phyloP scores from a whole-genome alignment of 805 yeast species.

The Hanseniaspora pseudoguilliermondii region DNA sequence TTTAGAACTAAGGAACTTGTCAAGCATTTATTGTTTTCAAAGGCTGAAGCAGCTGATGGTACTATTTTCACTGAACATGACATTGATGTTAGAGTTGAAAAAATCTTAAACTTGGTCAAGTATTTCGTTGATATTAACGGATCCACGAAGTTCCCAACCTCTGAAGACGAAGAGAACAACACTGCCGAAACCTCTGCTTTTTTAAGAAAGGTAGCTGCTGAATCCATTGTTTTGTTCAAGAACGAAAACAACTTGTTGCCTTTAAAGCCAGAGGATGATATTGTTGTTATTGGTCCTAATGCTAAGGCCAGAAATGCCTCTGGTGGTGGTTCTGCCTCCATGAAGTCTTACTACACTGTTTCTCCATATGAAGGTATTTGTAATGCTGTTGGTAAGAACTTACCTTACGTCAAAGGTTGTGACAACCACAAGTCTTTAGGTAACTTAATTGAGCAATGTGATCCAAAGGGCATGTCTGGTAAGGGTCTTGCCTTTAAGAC shows the following conservation, averaged over 20 bases:
- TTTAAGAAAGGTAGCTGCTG: conserved; percentile 36
- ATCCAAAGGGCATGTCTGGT: conserved; percentile 15
- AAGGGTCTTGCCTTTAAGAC: conserved; percentile 22
- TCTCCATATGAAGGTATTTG: conserved; percentile 38
- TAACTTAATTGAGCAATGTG: conserved; percentile 22
- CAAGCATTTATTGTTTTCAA: conserved; percentile 31
- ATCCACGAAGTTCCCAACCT: not conserved
- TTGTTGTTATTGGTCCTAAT: conserved; percentile 49
- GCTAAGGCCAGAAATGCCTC: conserved; percentile 36
- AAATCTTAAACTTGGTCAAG: conserved; percentile 37
- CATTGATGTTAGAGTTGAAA: conserved; percentile 38
- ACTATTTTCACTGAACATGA: conserved; percentile 17
- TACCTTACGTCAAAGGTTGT: conserved; percentile 29
- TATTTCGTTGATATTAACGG: conserved; percentile 21
- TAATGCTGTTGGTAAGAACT: conserved; percentile 19
- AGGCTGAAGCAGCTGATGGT: conserved; percentile 28
- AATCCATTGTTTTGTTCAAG: conserved; percentile 44
- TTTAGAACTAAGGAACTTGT: conserved; percentile 31
- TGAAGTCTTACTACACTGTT: conserved; percentile 36
- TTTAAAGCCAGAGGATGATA: conserved; percentile 30
- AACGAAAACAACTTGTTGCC: conserved; percentile 40
- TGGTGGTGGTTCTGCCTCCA: conserved; percentile 54
- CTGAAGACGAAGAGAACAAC: conserved; percentile 27
- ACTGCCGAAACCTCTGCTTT: conserved; percentile 35
- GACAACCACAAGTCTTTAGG: conserved; percentile 29